phyloP scores from a whole-genome alignment of 768 basidiomycete species.

The Nidula microcarpa region DNA sequence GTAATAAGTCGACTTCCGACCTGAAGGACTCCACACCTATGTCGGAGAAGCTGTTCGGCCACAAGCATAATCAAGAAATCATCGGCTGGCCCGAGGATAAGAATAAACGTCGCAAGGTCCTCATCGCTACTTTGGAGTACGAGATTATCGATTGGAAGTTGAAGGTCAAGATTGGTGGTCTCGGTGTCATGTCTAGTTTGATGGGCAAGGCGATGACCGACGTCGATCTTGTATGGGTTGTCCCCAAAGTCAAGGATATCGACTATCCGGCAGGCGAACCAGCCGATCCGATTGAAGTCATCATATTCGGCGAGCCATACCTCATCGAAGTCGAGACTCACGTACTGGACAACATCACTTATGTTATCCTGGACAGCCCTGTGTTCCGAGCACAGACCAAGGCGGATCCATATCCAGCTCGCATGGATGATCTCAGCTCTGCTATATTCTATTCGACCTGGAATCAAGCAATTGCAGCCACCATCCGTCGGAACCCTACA shows the following conservation, averaged over 20 bases:
- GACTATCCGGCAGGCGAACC: conserved; percentile 92
- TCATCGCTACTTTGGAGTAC: conserved; percentile 92
- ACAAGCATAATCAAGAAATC: conserved; percentile 62
- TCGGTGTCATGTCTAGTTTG: conserved; percentile 95
- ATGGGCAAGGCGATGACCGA: conserved; percentile 99
- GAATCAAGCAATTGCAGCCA: conserved; percentile 95
- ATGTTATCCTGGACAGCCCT: conserved; percentile 89
- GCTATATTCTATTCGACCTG: conserved; percentile 98
- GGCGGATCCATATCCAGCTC: conserved; percentile 91
- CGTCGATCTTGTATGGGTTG: conserved; percentile 90
- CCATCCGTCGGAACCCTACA: conserved; percentile 80
- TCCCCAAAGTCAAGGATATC: conserved; percentile 92
- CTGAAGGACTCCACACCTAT: conserved; percentile 62
- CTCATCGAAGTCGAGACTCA: conserved; percentile 96
- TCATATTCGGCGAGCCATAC: conserved; percentile 95
- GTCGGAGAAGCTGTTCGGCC: conserved; percentile 71
- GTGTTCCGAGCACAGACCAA: conserved; percentile 98
- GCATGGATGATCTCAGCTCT: conserved; percentile 95
- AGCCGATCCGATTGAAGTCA: conserved; percentile 91
- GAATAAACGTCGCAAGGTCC: conserved; percentile 85
- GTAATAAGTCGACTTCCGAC: conserved; percentile 66
- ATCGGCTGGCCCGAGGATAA: conserved; percentile 98
- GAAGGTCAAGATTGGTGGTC: conserved; percentile 96
- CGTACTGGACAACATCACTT: conserved; percentile 91
- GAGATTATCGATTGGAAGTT: conserved; percentile 97